These are phyloP conservation scores for Lactarius trivialis DNA, from an alignment of 768 basidiomycete species.

Conservation along the genomic window DNA sequence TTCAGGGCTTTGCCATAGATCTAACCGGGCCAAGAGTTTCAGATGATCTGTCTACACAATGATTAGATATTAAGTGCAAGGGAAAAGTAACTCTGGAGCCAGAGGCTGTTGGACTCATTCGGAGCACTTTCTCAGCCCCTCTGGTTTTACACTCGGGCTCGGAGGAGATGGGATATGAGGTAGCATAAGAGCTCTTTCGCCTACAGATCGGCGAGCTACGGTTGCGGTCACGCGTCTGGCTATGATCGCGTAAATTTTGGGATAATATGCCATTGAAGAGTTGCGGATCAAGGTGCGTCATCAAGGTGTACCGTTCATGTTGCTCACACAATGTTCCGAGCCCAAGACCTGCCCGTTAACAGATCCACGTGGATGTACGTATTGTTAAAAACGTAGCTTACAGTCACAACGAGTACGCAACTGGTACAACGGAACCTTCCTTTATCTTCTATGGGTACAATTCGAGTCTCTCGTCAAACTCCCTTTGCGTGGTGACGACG, in stretches of 20 bases:
- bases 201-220: constrained; percentile 18
- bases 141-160: constrained; percentile 35
- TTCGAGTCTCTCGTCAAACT: not conserved
- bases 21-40: constrained; percentile 7
- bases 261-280: no score
- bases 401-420: no score
- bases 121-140: constrained; percentile 47
- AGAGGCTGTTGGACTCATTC: constrained; percentile 60
- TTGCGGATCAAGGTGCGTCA: no score
- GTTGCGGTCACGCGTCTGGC: not conserved
- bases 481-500: not conserved
- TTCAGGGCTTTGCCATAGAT: constrained; percentile 21
- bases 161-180: constrained; percentile 44
- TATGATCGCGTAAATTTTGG: not conserved
- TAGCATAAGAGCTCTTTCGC: constrained; percentile 28
- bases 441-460: no score
- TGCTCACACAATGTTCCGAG: no score
- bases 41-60: constrained; percentile 47
- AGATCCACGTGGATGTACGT: no score
- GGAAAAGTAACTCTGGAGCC: constrained; percentile 62
- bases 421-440: not conserved
- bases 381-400: no score
- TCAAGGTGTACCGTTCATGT: no score
- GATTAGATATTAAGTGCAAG: constrained; percentile 77
- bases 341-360: no score